Base-by-base conservation (phyloP, 2,329 filamentous ascomycete species). In the Hypoxylon sp. region DNA sequence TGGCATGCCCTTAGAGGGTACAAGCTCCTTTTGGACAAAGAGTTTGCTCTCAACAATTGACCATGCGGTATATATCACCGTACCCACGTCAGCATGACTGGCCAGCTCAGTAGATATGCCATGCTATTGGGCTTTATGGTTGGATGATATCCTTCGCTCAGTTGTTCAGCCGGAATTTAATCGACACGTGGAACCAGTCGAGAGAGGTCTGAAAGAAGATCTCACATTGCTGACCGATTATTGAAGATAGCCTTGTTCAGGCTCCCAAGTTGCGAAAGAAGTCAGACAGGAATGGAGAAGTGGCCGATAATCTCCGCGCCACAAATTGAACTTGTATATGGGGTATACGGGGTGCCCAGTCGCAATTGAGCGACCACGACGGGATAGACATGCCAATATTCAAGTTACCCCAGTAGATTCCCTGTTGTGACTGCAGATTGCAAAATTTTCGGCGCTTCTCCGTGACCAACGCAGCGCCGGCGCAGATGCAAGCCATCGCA, bases 251-350 rank as follows among this genome's bases (percentile, higher is more conserved):
- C 68, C 66, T 70, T 3, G 74, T 78, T 5, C 78, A 79, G 62
- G 81, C 77, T 74, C 5, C 78, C 79, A 62, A 81, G 77, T 74
- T 73, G 77, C 13, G 76, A 75, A 60, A 75, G 76, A 19, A 72
- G 67, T 78, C 46, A 68, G 72, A 68, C 76, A 74, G 72, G 73
- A 80, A 65, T 75, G 73, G 51, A 80, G 59, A 63, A 69, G 22
- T 49, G 32, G 47, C 47, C 48, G 43, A 52, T 32, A 53, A 52
- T 47, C 60, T 41, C 43, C 41, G n/a, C 19, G 32, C 26, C 47
- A 26, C 28, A 47, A 55, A 44, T 47, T 8, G 20, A 20, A 19
- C 43, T 50, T 20, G 32, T 4, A 34, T 34, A 34, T 34, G 37
- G 37, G 37, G 37, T 24, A 58, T 50, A 47, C 50, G 46, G 55